Conservation (phyloP, 208 protist species). For the Leishmania tropica region DNA sequence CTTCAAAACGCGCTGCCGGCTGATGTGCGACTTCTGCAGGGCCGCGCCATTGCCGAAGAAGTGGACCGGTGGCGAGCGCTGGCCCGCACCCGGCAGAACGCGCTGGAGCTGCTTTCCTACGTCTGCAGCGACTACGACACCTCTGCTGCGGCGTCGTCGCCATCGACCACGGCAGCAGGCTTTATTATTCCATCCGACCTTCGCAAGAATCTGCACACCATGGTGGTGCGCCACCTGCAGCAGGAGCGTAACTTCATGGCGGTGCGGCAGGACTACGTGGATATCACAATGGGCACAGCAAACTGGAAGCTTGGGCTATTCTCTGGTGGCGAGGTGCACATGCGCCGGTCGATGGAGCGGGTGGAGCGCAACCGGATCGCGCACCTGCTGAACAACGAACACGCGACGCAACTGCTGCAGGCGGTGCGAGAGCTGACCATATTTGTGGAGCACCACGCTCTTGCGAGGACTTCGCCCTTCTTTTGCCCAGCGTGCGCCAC, state of each 20-base stretch:
- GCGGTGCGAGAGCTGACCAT: constrained; percentile 54
- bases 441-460: constrained; percentile 41
- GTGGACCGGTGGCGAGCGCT: constrained; percentile 50
- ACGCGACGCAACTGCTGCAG: constrained; percentile 73
- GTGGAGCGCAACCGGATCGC: constrained; percentile 79
- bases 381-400: constrained; percentile 85
- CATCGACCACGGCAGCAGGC: background rate
- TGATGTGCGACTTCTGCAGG: constrained; percentile 32
- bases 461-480: background rate
- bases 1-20: constrained; percentile 43
- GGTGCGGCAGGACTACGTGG: constrained; percentile 69
- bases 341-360: constrained; percentile 83
- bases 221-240: constrained; percentile 45
- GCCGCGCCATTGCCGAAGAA: constrained; percentile 34
- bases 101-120: constrained; percentile 63
- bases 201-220: constrained; percentile 34
- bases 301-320: constrained; percentile 90
- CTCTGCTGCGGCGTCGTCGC: background rate
- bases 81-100: constrained; percentile 41
- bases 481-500: background rate
- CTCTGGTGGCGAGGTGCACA: constrained; percentile 87
- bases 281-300: constrained; percentile 73
- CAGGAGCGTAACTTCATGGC: constrained; percentile 39
- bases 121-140: constrained; percentile 48
- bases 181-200: constrained; percentile 44